Evolutionary conservation across 192 early-diverging fungal genomes (phyloP).

Genomic region (Backusella circina): DNA sequence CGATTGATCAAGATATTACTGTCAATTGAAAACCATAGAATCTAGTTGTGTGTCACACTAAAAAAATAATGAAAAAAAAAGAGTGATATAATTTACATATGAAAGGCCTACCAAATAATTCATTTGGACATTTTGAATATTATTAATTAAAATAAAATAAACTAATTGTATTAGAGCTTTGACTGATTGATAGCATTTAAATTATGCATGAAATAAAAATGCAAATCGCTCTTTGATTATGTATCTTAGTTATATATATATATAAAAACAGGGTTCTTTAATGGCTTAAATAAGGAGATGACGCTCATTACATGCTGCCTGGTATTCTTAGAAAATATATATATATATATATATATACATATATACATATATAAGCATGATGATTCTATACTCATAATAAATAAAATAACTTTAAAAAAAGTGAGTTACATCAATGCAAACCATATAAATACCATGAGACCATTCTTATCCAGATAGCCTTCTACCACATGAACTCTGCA

Average conservation of each 20-base stretch:
- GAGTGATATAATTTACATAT: too few relatives aligned
- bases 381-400: neutral
- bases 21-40: too few relatives aligned
- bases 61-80: neutral
- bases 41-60: neutral
- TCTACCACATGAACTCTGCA: neutral
- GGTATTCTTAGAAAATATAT: neutral
- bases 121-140: neutral
- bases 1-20: too few relatives aligned
- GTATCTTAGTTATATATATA: too few relatives aligned
- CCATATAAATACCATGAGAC: neutral
- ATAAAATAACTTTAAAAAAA: neutral
- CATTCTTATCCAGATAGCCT: neutral
- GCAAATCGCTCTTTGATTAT: neutral
- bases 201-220: neutral
- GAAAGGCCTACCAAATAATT: neutral
- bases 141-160: neutral
- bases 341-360: neutral
- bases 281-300: too few relatives aligned
- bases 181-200: neutral
- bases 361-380: neutral
- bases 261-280: too few relatives aligned
- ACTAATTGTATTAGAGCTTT: neutral
- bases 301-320: neutral
- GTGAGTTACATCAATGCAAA: neutral